These are phyloP conservation scores for Flaveria sonorensis DNA, from an alignment of 129 eudicot species.

Conservation along the genomic window DNA sequence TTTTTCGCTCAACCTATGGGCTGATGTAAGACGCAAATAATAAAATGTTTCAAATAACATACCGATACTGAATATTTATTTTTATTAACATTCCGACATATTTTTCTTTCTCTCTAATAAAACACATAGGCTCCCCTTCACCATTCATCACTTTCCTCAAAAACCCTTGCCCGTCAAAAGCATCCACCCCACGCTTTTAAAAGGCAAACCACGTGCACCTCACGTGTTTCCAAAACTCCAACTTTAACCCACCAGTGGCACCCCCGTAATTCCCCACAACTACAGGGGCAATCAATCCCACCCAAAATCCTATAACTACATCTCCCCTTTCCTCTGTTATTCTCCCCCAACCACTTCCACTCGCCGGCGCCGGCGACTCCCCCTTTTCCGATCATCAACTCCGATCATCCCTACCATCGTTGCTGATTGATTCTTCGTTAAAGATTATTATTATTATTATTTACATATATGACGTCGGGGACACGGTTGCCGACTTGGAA, in stretches of 20 bases:
- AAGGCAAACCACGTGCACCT: slow-evolving; percentile 33
- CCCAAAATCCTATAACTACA: slow-evolving; percentile 10
- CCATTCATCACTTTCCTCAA: no score
- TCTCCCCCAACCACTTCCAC: background rate
- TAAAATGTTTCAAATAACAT: no score
- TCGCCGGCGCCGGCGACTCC: slow-evolving; percentile 32
- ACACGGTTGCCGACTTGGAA: slow-evolving; percentile 94
- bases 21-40: no score
- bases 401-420: no score
- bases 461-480: slow-evolving; percentile 68
- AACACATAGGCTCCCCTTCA: background rate
- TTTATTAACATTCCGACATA: no score
- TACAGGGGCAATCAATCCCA: background rate
- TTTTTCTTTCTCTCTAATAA: no score
- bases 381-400: slow-evolving; percentile 16
- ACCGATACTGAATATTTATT: no score
- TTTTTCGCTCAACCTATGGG: no score
- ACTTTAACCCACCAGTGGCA: slow-evolving; percentile 22
- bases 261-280: background rate
- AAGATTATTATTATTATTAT: background rate
- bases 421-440: background rate
- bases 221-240: slow-evolving; percentile 11
- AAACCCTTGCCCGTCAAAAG: background rate
- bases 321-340: slow-evolving; percentile 11
- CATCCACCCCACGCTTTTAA: background rate